Evolutionary conservation across 371 early-diverging fungal genomes (phyloP), one percentile per base, ranked within the genome.

Genomic region (Mortierella sp.): DNA sequence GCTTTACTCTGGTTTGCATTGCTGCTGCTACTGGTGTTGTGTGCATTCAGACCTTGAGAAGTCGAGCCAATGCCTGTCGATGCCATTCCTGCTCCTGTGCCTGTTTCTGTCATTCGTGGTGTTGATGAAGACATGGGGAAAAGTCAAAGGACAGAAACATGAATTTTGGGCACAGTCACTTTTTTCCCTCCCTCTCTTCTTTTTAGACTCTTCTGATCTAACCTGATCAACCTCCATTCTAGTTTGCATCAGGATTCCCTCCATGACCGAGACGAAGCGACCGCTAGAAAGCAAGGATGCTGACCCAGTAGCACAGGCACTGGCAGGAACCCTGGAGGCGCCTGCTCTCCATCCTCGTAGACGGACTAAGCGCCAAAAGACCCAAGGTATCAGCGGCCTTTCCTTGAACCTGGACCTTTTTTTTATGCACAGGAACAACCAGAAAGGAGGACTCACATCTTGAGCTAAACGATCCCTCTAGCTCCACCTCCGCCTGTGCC

Each of bases 401-500:
- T 25, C 53, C 26, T 12, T 15, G 53, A 53, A 52, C 9, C 51
- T n/a, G 18, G 9, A 16, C 16, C 16, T 46, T 46, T 46, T 46
- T 46, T 46, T 46, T 46, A 46, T 46, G 9, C 9, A 46, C 16
- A 9, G 53, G 21, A 52, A 52, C 56, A 7, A 7, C 4, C 7
- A 56, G 25, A 52, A 16, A 4, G 11, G 21, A 56, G 7, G 26
- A 44, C 50, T 18, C 21, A 26, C 53, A 47, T 3, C 12, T 37
- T 37, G 3, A 37, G 3, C 37, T 37, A 37, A 37, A 37, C 37
- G 9, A 37, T 9, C 26, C 43, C 21, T 26, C 21, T 62, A 77
- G 77, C 48, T 12, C 77, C 77, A 14, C 71, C 71, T 23, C 80
- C 80, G n/a, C 80, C 80, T 47, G 59, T 80, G n/a, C 74, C 80